Conservation (phyloP, 176 grass and related monocot species). For the Raddia distichophylla region DNA sequence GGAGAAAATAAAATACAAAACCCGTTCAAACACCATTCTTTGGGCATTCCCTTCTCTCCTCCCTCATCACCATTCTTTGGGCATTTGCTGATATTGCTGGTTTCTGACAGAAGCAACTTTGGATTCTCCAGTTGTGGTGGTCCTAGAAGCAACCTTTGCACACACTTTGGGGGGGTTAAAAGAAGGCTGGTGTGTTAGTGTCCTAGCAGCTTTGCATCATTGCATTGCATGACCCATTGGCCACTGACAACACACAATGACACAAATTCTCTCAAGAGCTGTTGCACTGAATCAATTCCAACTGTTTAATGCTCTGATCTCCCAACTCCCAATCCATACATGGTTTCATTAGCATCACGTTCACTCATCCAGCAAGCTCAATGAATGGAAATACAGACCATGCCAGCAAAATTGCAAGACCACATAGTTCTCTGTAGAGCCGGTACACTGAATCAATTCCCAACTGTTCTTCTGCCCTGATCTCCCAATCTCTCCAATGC, state of each 20-base stretch:
- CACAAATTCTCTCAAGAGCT: not conserved
- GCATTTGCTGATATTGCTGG: not conserved
- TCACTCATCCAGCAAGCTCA: too few relatives aligned
- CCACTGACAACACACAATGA: not conserved
- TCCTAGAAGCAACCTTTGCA: constrained; percentile 14
- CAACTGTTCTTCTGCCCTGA: too few relatives aligned
- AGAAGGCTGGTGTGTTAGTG: constrained; percentile 26
- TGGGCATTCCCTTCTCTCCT: not conserved
- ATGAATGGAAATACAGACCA: too few relatives aligned
- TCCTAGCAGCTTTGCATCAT: constrained; percentile 33
- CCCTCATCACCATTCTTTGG: not conserved
- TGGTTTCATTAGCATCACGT: too few relatives aligned
- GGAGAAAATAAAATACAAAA: too few relatives aligned
- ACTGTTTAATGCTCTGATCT: not conserved
- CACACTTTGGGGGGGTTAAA: not conserved
- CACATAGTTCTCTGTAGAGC: too few relatives aligned
- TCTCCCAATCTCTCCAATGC: not conserved
- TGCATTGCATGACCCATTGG: constrained; percentile 22
- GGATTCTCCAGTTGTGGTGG: constrained; percentile 30
- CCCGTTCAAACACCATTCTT: too few relatives aligned
- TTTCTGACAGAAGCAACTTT: constrained; percentile 20
- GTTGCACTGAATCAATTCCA: constrained; percentile 1
- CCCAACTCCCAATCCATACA: not conserved
- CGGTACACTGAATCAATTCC: too few relatives aligned
- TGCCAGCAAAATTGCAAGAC: too few relatives aligned